These are phyloP conservation scores for Carnegiea gigantea DNA, from an alignment of 179 eudicot species.

Conservation along the genomic window DNA sequence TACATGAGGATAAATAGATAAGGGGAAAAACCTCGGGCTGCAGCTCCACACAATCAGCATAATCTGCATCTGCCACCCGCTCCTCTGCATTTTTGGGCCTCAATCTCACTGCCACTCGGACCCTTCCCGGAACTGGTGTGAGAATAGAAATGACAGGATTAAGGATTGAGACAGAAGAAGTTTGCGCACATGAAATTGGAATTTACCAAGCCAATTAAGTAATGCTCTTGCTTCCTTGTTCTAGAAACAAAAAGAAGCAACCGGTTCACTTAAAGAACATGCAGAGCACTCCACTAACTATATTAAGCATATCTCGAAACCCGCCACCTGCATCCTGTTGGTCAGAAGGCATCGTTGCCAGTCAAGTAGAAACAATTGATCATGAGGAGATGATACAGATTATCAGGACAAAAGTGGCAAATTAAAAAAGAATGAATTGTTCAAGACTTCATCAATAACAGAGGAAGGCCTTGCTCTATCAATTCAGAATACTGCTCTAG, in stretches of 20 bases:
- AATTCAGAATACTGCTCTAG: background rate
- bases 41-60: conserved; percentile 94
- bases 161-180: background rate
- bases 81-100: conserved; percentile 96
- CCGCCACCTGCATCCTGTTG: background rate
- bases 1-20: background rate
- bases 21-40: conserved; percentile 73
- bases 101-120: conserved; percentile 93
- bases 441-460: background rate
- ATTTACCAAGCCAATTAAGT: background rate
- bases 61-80: conserved; percentile 89
- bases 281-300: background rate
- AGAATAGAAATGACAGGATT: conserved; percentile 1
- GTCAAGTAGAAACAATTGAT: conserved; percentile 1
- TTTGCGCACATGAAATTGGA: conserved; percentile 11
- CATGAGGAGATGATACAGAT: background rate
- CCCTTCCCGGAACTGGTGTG: conserved; percentile 69
- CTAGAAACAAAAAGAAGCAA: background rate
- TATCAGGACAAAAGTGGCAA: background rate
- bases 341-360: background rate
- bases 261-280: background rate
- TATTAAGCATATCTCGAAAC: background rate
- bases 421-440: background rate
- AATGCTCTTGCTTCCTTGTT: background rate
- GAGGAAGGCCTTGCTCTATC: background rate